Evolutionary conservation across 1,139 yeast species (phyloP).

Genomic region (Pichia sp.): DNA sequence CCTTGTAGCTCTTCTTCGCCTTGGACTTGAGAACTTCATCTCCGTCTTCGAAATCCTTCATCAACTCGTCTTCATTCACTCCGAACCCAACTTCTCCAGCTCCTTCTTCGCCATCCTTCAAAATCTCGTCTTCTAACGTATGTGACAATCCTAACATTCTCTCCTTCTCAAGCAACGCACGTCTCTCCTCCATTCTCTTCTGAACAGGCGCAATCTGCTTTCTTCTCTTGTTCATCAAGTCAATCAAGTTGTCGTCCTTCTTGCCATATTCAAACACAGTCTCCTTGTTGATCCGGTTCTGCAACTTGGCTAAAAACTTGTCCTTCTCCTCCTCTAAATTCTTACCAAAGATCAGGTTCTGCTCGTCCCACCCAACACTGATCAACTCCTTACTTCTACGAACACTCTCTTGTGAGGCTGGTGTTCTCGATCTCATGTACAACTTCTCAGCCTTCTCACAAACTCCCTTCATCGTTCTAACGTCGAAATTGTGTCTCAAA

Average conservation of each 20-base stretch:
- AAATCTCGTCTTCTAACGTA: slow-evolving; percentile 67
- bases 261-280: slow-evolving; percentile 90
- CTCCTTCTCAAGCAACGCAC: slow-evolving; percentile 69
- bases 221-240: slow-evolving; percentile 84
- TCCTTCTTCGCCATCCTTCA: slow-evolving; percentile 36
- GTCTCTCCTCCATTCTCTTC: slow-evolving; percentile 68
- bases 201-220: slow-evolving; percentile 79
- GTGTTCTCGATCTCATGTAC: slow-evolving; percentile 78
- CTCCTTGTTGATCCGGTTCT: slow-evolving; percentile 69
- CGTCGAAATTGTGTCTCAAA: slow-evolving; percentile 65
- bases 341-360: slow-evolving; percentile 73
- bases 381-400: slow-evolving; percentile 81
- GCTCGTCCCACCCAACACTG: slow-evolving; percentile 87
- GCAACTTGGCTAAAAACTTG: slow-evolving; percentile 65
- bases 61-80: slow-evolving; percentile 50
- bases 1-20: slow-evolving; percentile 50
- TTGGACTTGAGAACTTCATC: slow-evolving; percentile 37
- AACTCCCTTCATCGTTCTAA: slow-evolving; percentile 63
- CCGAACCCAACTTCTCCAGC: slow-evolving; percentile 58
- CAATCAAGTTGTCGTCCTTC: slow-evolving; percentile 70
- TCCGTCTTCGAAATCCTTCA: slow-evolving; percentile 60
- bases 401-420: slow-evolving; percentile 83
- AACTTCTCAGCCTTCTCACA: slow-evolving; percentile 86
- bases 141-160: slow-evolving; percentile 75
- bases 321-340: slow-evolving; percentile 74